Percentiles rank a stretch among this genome's conserved stretches.
Evolutionary conservation across 306 rosid species (phyloP).

Genomic region (Malus sieversii): DNA sequence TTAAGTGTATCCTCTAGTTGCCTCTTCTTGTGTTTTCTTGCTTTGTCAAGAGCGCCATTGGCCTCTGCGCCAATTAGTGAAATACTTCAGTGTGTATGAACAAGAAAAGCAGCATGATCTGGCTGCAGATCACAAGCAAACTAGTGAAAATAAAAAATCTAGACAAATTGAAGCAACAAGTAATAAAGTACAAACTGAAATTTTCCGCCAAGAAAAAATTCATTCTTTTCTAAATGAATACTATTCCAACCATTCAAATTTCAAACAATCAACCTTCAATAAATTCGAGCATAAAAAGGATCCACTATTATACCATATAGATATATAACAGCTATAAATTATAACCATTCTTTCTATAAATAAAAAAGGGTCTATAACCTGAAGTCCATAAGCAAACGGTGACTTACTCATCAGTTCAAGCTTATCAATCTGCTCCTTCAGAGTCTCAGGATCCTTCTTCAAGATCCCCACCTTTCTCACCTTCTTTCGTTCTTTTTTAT

Average conservation of each 20-base stretch:
- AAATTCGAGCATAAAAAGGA: neutral
- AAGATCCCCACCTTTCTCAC: slow-evolving; percentile 98
- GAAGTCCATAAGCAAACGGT: neutral
- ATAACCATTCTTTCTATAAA: neutral
- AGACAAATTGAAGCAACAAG: neutral
- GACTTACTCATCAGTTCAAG: slow-evolving; percentile 90
- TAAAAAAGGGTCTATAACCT: neutral
- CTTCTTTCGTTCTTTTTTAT: slow-evolving; percentile 94
- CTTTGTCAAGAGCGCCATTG: slow-evolving; percentile 97
- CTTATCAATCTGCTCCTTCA: slow-evolving; percentile 84
- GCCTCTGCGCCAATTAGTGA: slow-evolving; percentile 64
- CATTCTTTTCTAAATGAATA: neutral
- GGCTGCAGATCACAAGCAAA: neutral
- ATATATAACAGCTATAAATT: neutral
- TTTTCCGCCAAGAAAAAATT: neutral
- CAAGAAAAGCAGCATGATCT: neutral
- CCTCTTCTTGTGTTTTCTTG: slow-evolving; percentile 97
- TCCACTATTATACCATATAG: neutral
- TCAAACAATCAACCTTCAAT: neutral
- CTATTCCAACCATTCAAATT: neutral
- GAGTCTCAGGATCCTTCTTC: slow-evolving; percentile 91
- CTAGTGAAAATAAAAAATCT: neutral
- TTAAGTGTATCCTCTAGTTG: slow-evolving; percentile 91
- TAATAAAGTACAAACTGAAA: neutral
- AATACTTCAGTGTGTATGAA: slow-evolving; percentile 10